Base-by-base conservation (phyloP, 768 basidiomycete genomes). In the Amanita polypyramis region DNA sequence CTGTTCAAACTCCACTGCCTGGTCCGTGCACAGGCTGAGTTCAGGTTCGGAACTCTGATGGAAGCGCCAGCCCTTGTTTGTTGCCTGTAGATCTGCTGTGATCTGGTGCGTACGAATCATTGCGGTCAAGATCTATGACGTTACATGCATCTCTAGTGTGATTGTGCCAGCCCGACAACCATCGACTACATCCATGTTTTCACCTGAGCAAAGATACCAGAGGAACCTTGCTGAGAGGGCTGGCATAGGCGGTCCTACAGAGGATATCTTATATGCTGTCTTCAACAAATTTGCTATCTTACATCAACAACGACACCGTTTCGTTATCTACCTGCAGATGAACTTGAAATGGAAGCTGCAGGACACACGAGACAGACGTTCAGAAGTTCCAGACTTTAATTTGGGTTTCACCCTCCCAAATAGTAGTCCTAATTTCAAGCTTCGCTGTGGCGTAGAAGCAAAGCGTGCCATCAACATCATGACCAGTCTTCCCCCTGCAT, bases 181-280 rank as follows among this genome's bases (percentile, higher is more conserved):
- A 40, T 40, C 38, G 15, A 40, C 10, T 19, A 40, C 15, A 15
- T 40, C 38, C n/a, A n/a, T n/a, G n/a, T n/a, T n/a, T n/a, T n/a
- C n/a, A n/a, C n/a, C n/a, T n/a, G n/a, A n/a, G n/a, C n/a, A 40
- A 19, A 17, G 10, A 20, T 32, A 49, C 41, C 19, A 35, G 41
- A 44, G 43, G 43, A 50, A 37, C 17, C 30, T 50, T 45, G 49
- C 43, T 33, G 9, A 14, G 33, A 38, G 45, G 30, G 49, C 49
- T 10, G 43, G 45, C 30, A 45, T 7, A 34, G 35, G 25, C 1
- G 23, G 29, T 38, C 43, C 43, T 14, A 23, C 40, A 9, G 42
- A 51, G 35, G 49, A 45, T 38, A 25, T 51, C 20, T 15, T 45
- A 37, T 51, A 51, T 25, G 49, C 49, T 34, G 43, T 51, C 30